phyloP scores from a whole-genome alignment of 176 grass and related monocot genomes.

The Rhynchospora pubera region DNA sequence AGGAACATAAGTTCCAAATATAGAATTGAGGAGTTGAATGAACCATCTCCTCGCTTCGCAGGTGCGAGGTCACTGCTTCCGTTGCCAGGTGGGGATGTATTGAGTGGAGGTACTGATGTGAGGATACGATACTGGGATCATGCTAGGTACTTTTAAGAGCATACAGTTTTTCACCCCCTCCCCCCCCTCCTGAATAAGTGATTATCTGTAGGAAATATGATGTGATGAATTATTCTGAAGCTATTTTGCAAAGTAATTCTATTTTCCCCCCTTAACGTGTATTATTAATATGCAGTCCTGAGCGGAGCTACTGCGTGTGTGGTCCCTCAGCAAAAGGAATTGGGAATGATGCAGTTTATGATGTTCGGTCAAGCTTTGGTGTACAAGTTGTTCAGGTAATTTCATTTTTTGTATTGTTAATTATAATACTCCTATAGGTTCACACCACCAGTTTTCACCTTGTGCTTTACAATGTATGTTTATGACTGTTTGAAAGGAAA shows the following conservation, averaged over 20 bases:
- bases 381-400: slow-evolving; percentile 94
- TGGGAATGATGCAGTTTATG: slow-evolving; percentile 62
- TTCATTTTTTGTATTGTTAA: not conserved
- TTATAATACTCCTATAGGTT: not conserved
- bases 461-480: not conserved
- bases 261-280: not conserved
- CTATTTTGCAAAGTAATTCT: not conserved
- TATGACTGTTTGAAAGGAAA: slow-evolving; percentile 39
- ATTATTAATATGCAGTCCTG: slow-evolving; percentile 56
- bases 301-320: slow-evolving; percentile 82
- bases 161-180: not conserved
- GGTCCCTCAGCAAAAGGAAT: slow-evolving; percentile 75
- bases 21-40: slow-evolving; percentile 79
- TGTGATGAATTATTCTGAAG: not conserved
- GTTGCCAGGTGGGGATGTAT: slow-evolving; percentile 73
- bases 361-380: slow-evolving; percentile 89
- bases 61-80: slow-evolving; percentile 83
- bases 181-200: not conserved
- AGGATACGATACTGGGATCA: slow-evolving; percentile 97
- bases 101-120: slow-evolving; percentile 82
- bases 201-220: not conserved
- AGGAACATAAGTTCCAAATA: slow-evolving; percentile 58
- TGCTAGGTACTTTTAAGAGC: slow-evolving; percentile 54
- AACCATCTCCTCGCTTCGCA: slow-evolving; percentile 54
- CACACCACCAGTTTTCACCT: too few species aligned